Conservation (phyloP, 352 stramenopile genomes). For the Phytophthora colocasiae region DNA sequence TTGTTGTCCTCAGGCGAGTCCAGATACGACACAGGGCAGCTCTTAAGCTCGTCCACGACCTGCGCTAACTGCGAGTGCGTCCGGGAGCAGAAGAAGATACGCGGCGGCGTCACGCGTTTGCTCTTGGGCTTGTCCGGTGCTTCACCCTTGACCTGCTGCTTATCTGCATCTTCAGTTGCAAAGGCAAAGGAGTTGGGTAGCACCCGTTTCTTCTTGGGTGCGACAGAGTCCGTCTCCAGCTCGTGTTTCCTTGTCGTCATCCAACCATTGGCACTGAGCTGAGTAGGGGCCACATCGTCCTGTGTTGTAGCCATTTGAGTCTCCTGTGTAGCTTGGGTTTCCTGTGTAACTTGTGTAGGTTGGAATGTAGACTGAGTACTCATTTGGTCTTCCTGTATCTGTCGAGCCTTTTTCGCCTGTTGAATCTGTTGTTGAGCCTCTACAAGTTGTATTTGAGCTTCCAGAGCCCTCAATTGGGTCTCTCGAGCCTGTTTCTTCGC, state of each 20-base stretch:
- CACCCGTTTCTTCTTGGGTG: slow-evolving; percentile 32
- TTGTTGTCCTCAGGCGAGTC: slow-evolving; percentile 44
- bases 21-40: slow-evolving; percentile 71
- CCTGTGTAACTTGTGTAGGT: slow-evolving; percentile 16
- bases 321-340: slow-evolving; percentile 3
- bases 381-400: neutral
- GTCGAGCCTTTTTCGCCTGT: slow-evolving; percentile 21
- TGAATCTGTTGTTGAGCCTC: slow-evolving; percentile 34
- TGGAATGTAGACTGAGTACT: slow-evolving; percentile 13
- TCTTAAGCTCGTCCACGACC: slow-evolving; percentile 84
- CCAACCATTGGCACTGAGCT: slow-evolving; percentile 28
- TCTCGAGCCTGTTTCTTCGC: slow-evolving; percentile 31
- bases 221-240: slow-evolving; percentile 10
- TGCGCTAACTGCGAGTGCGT: slow-evolving; percentile 89
- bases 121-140: slow-evolving; percentile 22
- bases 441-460: slow-evolving; percentile 31
- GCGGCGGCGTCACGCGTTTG: slow-evolving; percentile 50
- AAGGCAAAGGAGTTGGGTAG: slow-evolving; percentile 36
- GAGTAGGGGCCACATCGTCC: slow-evolving; percentile 35
- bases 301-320: slow-evolving; percentile 7
- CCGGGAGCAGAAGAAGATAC: slow-evolving; percentile 90
- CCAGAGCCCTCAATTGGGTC: slow-evolving; percentile 19
- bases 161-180: slow-evolving; percentile 16
- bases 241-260: slow-evolving; percentile 27
- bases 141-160: slow-evolving; percentile 12